A percentile compares a stretch with the other conserved stretches of the same genome.
These are phyloP conservation scores for Calonectria montana DNA, from an alignment of 2,329 filamentous ascomycete genomes.

Conservation along the genomic window DNA sequence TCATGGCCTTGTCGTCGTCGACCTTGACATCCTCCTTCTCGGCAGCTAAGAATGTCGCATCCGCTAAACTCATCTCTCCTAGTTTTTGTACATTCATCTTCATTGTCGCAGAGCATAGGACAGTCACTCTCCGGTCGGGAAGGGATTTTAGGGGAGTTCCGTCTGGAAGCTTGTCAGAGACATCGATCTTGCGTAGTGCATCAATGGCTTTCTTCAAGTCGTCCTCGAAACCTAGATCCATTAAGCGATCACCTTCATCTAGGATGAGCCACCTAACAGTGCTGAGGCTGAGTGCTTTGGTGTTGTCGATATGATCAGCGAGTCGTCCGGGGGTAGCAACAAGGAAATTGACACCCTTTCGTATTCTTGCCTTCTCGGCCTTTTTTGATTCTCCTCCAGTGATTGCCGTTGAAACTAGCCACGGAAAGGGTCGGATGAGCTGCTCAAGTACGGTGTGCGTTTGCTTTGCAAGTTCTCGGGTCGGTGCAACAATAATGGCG, in stretches of 20 bases:
- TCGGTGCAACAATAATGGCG: slow-evolving; percentile 93
- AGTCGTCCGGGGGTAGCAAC: slow-evolving; percentile 94
- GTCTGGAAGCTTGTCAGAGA: slow-evolving; percentile 70
- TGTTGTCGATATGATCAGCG: slow-evolving; percentile 92
- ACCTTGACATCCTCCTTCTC: slow-evolving; percentile 62
- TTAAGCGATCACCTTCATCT: slow-evolving; percentile 96
- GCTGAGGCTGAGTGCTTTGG: slow-evolving; percentile 86
- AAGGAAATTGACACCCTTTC: slow-evolving; percentile 95
- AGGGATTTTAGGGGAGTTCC: slow-evolving; percentile 71
- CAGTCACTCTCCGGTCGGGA: slow-evolving; percentile 81
- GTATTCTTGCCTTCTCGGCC: slow-evolving; percentile 89
- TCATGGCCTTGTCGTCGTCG: slow-evolving; percentile 69
- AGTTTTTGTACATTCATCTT: slow-evolving; percentile 97
- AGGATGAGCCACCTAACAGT: slow-evolving; percentile 94
- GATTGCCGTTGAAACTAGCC: slow-evolving; percentile 91
- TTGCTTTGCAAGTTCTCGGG: slow-evolving; percentile 93
- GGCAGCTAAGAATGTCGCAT: slow-evolving; percentile 87
- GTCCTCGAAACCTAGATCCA: slow-evolving; percentile 97
- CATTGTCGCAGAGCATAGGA: slow-evolving; percentile 96
- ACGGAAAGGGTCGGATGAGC: slow-evolving; percentile 88
- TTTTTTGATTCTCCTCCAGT: slow-evolving; percentile 77
- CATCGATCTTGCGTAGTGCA: slow-evolving; percentile 75
- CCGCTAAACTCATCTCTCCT: slow-evolving; percentile 93
- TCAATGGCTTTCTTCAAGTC: slow-evolving; percentile 89
- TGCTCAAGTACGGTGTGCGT: slow-evolving; percentile 89